Conservation (phyloP, 305 asterid species). For the Fraxinus paxiana region DNA sequence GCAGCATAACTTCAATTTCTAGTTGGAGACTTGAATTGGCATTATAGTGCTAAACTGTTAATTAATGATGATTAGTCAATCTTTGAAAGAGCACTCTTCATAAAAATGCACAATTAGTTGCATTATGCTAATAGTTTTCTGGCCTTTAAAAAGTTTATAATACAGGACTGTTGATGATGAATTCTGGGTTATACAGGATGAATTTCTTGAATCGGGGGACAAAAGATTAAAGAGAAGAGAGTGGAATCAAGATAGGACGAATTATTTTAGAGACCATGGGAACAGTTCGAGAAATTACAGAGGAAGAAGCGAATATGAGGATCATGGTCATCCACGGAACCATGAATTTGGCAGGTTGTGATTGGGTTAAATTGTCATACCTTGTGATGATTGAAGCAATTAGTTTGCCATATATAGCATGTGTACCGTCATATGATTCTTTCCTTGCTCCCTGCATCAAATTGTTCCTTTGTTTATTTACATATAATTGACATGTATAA, state of each 20-base stretch:
- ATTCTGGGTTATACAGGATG: slow-evolving; percentile 27
- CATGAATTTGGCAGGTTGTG: slow-evolving; percentile 50
- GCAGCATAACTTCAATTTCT: not conserved
- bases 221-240: slow-evolving; percentile 32
- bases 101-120: not conserved
- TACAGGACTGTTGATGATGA: slow-evolving; percentile 8
- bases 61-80: slow-evolving; percentile 3
- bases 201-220: slow-evolving; percentile 31
- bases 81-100: not conserved
- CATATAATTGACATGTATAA: not conserved
- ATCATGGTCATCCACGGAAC: slow-evolving; percentile 38
- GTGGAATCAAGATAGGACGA: slow-evolving; percentile 30
- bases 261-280: slow-evolving; percentile 30
- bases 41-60: not conserved
- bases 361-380: slow-evolving; percentile 16
- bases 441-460: not conserved
- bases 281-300: slow-evolving; percentile 33
- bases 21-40: slow-evolving; percentile 2
- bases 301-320: slow-evolving; percentile 46
- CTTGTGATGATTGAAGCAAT: slow-evolving; percentile 17
- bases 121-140: not conserved
- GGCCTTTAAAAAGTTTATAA: not conserved
- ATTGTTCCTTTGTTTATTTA: not conserved
- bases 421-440: not conserved
- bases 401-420: slow-evolving; percentile 11